Conservation (phyloP, 192 early-diverging fungal species). For the Podila epicladia region DNA sequence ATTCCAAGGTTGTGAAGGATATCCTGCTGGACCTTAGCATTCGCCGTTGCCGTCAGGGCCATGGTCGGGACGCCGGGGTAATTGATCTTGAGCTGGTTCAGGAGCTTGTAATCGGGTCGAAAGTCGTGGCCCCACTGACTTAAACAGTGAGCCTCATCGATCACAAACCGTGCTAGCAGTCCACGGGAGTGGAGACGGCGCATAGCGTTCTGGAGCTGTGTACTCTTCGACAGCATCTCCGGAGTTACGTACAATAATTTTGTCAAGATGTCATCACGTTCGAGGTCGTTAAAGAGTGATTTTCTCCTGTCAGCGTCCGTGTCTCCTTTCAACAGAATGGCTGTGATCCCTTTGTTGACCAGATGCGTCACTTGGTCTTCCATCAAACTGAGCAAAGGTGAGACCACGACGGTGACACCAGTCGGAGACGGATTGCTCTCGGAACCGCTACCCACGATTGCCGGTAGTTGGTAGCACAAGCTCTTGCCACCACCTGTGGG, state of each 20-base stretch:
- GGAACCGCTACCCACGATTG: slow-evolving; percentile 59
- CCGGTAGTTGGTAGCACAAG: slow-evolving; percentile 93
- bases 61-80: slow-evolving; percentile 88
- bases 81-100: slow-evolving; percentile 69
- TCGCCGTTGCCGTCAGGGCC: slow-evolving; percentile 97
- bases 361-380: slow-evolving; percentile 91
- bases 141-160: slow-evolving; percentile 98
- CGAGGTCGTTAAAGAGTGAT: slow-evolving; percentile 69
- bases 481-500: slow-evolving; percentile 97
- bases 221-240: slow-evolving; percentile 79
- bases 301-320: slow-evolving; percentile 58
- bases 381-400: slow-evolving; percentile 93
- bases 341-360: slow-evolving; percentile 68
- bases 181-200: slow-evolving; percentile 65
- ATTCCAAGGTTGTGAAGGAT: slow-evolving; percentile 81
- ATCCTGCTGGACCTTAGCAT: slow-evolving; percentile 86
- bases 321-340: slow-evolving; percentile 71
- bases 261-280: slow-evolving; percentile 52
- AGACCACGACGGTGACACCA: slow-evolving; percentile 90
- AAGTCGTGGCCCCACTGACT: slow-evolving; percentile 99
- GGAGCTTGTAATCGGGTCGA: slow-evolving; percentile 88
- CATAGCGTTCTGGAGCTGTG: slow-evolving; percentile 64
- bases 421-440: slow-evolving; percentile 59
- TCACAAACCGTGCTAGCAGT: slow-evolving; percentile 85
- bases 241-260: slow-evolving; percentile 92